Percentiles rank a stretch among this genome's conserved stretches.
Evolutionary conservation across 2,329 filamentous ascomycete genomes (phyloP).

Genomic region (Hypoxylon sp.): DNA sequence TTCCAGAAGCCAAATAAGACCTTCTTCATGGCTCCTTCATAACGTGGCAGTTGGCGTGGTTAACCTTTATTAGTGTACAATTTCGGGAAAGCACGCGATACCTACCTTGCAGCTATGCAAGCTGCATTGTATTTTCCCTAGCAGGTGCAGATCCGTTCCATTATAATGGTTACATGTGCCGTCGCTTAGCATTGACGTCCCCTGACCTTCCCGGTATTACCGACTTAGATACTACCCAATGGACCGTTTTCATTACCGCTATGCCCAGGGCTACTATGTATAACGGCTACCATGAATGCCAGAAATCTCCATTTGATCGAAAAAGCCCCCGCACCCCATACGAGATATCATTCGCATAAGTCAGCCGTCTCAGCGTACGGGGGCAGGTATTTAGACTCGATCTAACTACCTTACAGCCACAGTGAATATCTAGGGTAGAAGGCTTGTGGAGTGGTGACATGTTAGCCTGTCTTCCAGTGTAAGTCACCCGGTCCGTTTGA

Average conservation of each 20-base stretch:
- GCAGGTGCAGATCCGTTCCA: neutral
- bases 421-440: too few relatives aligned
- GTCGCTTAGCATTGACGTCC: neutral
- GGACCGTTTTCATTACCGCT: conserved; percentile 30
- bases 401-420: too few relatives aligned
- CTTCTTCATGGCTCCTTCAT: neutral
- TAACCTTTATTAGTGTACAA: conserved; percentile 15
- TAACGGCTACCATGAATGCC: too few relatives aligned
- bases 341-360: too few relatives aligned
- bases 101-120: neutral
- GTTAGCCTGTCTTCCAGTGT: too few relatives aligned
- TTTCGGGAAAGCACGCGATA: conserved; percentile 12
- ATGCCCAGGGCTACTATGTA: neutral
- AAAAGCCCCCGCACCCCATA: neutral
- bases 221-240: conserved; percentile 8
- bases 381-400: neutral
- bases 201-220: conserved; percentile 23
- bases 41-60: conserved; percentile 5
- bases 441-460: too few relatives aligned
- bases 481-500: too few relatives aligned
- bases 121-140: neutral
- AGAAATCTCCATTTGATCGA: conserved; percentile 2
- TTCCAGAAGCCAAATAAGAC: conserved; percentile 7
- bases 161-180: conserved; percentile 9
- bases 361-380: too few relatives aligned